Evolutionary conservation across 768 basidiomycete species (phyloP).

Genomic region (Mycena venus): DNA sequence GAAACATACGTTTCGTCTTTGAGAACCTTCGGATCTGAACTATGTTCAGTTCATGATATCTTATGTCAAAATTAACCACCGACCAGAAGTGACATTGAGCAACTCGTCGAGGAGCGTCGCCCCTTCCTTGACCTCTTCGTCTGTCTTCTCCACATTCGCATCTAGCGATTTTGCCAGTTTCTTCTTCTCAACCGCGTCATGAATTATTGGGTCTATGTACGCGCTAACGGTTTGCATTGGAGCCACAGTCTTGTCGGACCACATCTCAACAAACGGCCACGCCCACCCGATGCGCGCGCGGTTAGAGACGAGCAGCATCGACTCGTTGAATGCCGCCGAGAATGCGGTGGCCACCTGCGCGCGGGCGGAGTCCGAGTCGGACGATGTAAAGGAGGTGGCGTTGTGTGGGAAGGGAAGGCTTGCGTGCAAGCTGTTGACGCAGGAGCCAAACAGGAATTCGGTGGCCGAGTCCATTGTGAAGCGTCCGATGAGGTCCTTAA

Average conservation of each 20-base stretch:
- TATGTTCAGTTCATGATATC: background rate
- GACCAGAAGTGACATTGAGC: slow-evolving; percentile 60
- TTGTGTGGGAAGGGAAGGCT: slow-evolving; percentile 68
- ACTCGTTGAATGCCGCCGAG: slow-evolving; percentile 61
- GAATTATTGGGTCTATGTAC: slow-evolving; percentile 66
- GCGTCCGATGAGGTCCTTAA: slow-evolving; percentile 68
- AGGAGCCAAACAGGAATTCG: slow-evolving; percentile 74
- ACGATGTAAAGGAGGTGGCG: slow-evolving; percentile 40
- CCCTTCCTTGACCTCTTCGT: slow-evolving; percentile 51
- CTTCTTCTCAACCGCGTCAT: slow-evolving; percentile 61
- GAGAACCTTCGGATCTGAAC: slow-evolving; percentile 57
- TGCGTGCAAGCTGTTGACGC: slow-evolving; percentile 65
- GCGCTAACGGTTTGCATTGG: slow-evolving; percentile 68
- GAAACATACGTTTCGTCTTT: slow-evolving; percentile 59
- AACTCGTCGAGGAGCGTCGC: slow-evolving; percentile 70
- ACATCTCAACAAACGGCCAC: slow-evolving; percentile 69
- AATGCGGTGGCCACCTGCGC: slow-evolving; percentile 57
- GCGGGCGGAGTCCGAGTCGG: slow-evolving; percentile 37
- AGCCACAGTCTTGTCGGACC: slow-evolving; percentile 56
- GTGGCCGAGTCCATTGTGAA: slow-evolving; percentile 79
- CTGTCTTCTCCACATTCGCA: slow-evolving; percentile 41
- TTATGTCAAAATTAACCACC: slow-evolving; percentile 30
- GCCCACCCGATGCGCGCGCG: slow-evolving; percentile 61
- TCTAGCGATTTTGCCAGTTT: slow-evolving; percentile 37
- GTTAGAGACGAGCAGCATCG: slow-evolving; percentile 57